Evolutionary conservation across 2,329 filamentous ascomycete genomes (phyloP), one percentile per base, ranked within the genome.

Genomic region (Cordyceps cicadae): DNA sequence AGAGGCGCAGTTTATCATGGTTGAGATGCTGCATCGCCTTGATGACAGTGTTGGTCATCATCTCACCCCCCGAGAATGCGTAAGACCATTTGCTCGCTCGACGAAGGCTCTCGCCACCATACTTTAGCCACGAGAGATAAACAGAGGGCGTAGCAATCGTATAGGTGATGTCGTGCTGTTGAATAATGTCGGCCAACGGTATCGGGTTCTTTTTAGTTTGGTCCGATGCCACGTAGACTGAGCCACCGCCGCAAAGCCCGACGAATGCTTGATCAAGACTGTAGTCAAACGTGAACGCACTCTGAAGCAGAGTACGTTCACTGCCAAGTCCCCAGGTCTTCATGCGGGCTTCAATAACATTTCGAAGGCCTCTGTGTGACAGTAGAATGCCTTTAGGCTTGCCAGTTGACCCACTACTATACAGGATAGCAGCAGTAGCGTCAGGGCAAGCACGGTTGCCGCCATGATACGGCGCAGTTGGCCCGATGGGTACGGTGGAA

Each of bases 91-190:
- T 2, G 1, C n/a, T 57, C 6, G 43, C 49, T 11, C 29, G 3
- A 14, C 3, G 19, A 54, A 24, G 48, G 14, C 29, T 32, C 6
- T 19, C 26, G 6, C 24, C 11, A 6, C 14, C 48, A n/a, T 50
- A 32, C 3, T 9, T 5, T 15, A 50, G 15, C 48, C 48, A 50
- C 1, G 15, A n/a, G 2, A 41, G 24, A n/a, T 54, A 61, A 34
- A 61, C 62, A 7, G 62, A 61, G 12, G 62, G 62, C 12, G 62
- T 63, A 3, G 58, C 62, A 5, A 11, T 8, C 1, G 62, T 61
- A 5, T 43, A 17, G 3, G 62, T 63, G 1, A 63, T 48, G 3
- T 32, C 49, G 2, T 59, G 29, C 5, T 34, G 39, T 14, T 21
- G 19, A 34, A 63, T 61, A 7, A 61, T 17, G 3, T 19, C 8